Evolutionary conservation across 176 grass and related monocot genomes (phyloP).

Genomic region (Zea luxurians): DNA sequence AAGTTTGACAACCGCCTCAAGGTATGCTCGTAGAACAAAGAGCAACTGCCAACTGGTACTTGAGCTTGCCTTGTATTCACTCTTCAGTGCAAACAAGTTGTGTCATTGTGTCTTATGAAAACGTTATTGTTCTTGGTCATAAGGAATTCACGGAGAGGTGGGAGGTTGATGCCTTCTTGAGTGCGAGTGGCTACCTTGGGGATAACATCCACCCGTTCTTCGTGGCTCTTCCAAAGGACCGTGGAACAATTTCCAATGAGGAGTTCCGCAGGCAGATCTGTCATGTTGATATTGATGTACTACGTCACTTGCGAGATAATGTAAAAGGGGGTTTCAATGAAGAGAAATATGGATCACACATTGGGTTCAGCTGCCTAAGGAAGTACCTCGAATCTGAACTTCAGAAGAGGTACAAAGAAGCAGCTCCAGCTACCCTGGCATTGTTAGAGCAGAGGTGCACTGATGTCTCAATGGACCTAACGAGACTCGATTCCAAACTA

Average conservation of each 20-base stretch:
- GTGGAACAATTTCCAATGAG: constrained; percentile 87
- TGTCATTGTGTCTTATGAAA: constrained; percentile 10
- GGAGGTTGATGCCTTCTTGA: constrained; percentile 91
- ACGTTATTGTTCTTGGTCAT: constrained; percentile 18
- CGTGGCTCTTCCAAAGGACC: constrained; percentile 94
- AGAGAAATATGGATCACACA: constrained; percentile 77
- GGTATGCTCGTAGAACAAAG: constrained; percentile 49
- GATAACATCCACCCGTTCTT: constrained; percentile 92
- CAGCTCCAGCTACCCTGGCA: constrained; percentile 84
- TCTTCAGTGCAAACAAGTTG: not conserved
- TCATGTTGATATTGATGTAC: constrained; percentile 78
- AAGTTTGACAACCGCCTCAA: constrained; percentile 98
- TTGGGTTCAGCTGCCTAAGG: constrained; percentile 80
- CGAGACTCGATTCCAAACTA: constrained; percentile 73
- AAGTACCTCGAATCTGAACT: constrained; percentile 88
- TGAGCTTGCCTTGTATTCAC: not conserved
- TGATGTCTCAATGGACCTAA: constrained; percentile 78
- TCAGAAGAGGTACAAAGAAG: constrained; percentile 95
- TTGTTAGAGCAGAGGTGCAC: constrained; percentile 82
- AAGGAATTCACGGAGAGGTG: constrained; percentile 95
- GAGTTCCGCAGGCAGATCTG: constrained; percentile 89
- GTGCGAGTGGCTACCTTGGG: constrained; percentile 90
- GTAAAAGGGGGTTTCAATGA: constrained; percentile 91
- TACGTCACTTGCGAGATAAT: constrained; percentile 68
- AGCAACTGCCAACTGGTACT: not conserved